Evolutionary conservation across 202 grass and related monocot species (phyloP).

Genomic region (Eragrostis tef): DNA sequence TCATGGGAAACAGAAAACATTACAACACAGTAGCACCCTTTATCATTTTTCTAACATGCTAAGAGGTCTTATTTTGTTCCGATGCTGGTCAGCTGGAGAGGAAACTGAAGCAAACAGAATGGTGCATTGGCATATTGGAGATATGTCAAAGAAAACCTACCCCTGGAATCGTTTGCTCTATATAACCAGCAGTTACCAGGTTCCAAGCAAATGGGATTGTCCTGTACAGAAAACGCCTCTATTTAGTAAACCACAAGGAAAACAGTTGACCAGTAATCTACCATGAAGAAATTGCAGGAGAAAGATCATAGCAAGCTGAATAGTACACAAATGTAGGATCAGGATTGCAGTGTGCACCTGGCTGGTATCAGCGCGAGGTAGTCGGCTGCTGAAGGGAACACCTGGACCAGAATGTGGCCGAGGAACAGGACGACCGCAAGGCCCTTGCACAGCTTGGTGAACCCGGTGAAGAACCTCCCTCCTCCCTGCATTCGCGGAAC

Average conservation of each 20-base stretch:
- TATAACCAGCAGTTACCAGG: slow-evolving; percentile 86
- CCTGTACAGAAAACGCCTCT: slow-evolving; percentile 46
- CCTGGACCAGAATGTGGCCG: slow-evolving; percentile 57
- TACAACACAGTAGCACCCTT: no score
- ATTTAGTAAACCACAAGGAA: slow-evolving; percentile 20
- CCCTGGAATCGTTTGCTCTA: slow-evolving; percentile 86
- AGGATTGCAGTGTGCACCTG: slow-evolving; percentile 50
- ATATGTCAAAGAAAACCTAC: slow-evolving; percentile 38
- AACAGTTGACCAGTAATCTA: background rate
- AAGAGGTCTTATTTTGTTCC: no score
- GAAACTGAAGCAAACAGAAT: no score
- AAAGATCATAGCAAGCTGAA: background rate
- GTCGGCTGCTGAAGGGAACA: slow-evolving; percentile 61
- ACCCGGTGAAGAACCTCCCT: slow-evolving; percentile 61
- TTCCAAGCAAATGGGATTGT: slow-evolving; percentile 97
- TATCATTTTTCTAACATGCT: no score
- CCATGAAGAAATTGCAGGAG: slow-evolving; percentile 4
- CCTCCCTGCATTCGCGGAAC: slow-evolving; percentile 50
- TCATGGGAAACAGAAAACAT: no score
- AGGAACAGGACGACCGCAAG: slow-evolving; percentile 67
- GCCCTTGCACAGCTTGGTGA: slow-evolving; percentile 81
- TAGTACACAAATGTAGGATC: background rate
- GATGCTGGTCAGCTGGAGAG: no score
- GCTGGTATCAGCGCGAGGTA: slow-evolving; percentile 80
- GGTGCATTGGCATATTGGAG: no score